Evolutionary conservation across 2,329 filamentous ascomycete species (phyloP), one percentile per base, ranked within the genome.

Genomic region (Lizonia empirigonia): DNA sequence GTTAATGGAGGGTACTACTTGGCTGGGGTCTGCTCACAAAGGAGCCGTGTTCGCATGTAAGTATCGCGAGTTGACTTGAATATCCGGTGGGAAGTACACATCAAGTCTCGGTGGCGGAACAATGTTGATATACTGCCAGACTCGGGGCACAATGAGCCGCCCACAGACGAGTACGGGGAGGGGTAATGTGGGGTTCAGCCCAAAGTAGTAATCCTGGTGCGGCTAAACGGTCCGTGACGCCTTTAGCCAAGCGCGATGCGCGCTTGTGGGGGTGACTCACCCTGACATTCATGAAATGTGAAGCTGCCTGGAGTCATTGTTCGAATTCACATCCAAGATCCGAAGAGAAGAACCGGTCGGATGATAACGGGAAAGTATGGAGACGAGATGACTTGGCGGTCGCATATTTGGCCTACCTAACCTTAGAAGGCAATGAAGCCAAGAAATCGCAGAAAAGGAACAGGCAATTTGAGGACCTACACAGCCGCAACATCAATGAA

Each of bases 171-270:
- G 35, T 24, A 47, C 38, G 29, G 24, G 33, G 33, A 34, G 24
- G 16, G 24, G 22, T 16, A 44, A 27, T 59, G 69, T 69, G 67
- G 67, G 66, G 67, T 67, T 56, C 50, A 56, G 50, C 58, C 59
- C 56, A 53, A 63, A 62, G 49, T 50, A 60, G 62, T 20, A 63
- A 58, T 63, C 58, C 62, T 62, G 59, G 59, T 50, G 45, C 68
- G 68, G 68, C 53, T 64, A 50, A 56, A 60, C 67, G 69, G 67
- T 59, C 69, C 69, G 69, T 54, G 57, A 59, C 40, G 60, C 66
- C 66, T 64, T 70, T 61, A 62, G 44, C 59, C 62, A 63, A 40
- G 39, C 45, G 49, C 49, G 40, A 48, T 50, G 36, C 49, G 32
- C n/a, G 18, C 16, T 41, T 32, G 42, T 51, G 41, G 49, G 48